Percentiles rank a stretch among this genome's conserved stretches.
Conservation (phyloP, 2,329 filamentous ascomycete genomes). For the Neonectria coccinea region DNA sequence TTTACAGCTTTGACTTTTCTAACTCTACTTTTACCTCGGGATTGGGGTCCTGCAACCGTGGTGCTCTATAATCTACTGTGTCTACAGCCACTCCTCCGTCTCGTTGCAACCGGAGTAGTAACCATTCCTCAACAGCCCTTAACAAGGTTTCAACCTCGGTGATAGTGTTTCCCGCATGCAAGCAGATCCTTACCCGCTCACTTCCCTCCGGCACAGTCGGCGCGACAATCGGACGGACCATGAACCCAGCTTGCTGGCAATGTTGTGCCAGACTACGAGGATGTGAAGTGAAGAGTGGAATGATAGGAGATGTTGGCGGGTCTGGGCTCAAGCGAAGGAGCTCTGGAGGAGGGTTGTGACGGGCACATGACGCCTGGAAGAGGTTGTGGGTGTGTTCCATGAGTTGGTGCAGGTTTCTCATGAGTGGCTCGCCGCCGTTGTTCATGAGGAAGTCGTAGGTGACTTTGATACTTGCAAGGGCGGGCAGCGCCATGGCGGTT, state of each 20-base stretch:
- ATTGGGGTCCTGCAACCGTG: background rate
- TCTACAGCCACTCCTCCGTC: background rate
- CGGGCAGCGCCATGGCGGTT: constrained; percentile 73
- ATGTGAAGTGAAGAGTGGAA: constrained; percentile 68
- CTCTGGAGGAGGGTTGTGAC: constrained; percentile 29
- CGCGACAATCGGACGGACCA: constrained; percentile 74
- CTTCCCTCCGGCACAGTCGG: constrained; percentile 74
- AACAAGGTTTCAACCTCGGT: constrained; percentile 68
- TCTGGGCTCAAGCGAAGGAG: constrained; percentile 52
- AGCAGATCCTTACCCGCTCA: constrained; percentile 73
- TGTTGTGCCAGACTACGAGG: constrained; percentile 69
- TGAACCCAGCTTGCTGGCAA: constrained; percentile 69
- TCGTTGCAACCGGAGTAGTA: background rate
- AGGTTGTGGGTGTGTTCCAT: constrained; percentile 57
- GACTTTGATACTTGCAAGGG: constrained; percentile 68
- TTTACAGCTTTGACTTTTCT: background rate
- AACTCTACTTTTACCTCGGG: background rate
- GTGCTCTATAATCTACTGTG: background rate
- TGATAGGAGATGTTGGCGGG: constrained; percentile 69
- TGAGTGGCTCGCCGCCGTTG: constrained; percentile 58
- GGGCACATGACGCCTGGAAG: constrained; percentile 53
- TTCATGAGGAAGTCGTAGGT: constrained; percentile 67
- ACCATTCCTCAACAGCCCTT: constrained; percentile 61
- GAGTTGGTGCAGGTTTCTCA: constrained; percentile 49
- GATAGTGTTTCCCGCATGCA: constrained; percentile 74